These are phyloP conservation scores for Ogataea pignaliae DNA, from an alignment of 805 yeast species.

Conservation along the genomic window DNA sequence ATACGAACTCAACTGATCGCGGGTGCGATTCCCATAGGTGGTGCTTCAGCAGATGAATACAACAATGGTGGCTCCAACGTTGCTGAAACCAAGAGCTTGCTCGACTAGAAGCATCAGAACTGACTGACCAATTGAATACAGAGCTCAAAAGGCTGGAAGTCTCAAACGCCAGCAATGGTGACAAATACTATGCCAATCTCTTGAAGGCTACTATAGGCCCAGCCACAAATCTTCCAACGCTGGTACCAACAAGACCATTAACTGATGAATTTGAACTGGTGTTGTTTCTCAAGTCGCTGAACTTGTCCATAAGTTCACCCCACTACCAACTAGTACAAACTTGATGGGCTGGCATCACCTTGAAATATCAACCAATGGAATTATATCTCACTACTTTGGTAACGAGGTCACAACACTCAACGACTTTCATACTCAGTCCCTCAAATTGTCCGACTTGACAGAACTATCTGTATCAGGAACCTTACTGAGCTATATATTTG, in stretches of 20 bases:
- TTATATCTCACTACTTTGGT: slow-evolving; percentile 2
- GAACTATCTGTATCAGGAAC: slow-evolving; percentile 3
- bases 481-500: slow-evolving; percentile 15
- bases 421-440: slow-evolving; percentile 3
- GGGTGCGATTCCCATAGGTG: slow-evolving; percentile 1
- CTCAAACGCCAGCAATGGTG: background rate
- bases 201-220: background rate
- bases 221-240: background rate
- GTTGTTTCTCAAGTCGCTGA: slow-evolving; percentile 7
- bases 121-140: background rate
- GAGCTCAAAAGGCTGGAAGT: background rate
- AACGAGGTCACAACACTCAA: slow-evolving; percentile 3
- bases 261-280: slow-evolving; percentile 2
- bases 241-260: too few species aligned
- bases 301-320: slow-evolving; percentile 4
- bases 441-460: slow-evolving; percentile 2
- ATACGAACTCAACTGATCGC: slow-evolving; percentile 1
- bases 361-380: slow-evolving; percentile 6
- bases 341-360: slow-evolving; percentile 21
- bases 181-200: background rate
- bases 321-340: slow-evolving; percentile 20
- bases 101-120: background rate
- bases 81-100: background rate
- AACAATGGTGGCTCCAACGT: background rate
- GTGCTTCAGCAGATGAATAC: too few species aligned